phyloP scores from a whole-genome alignment of 176 grass and related monocot species.

The Saccharum spontaneum region DNA sequence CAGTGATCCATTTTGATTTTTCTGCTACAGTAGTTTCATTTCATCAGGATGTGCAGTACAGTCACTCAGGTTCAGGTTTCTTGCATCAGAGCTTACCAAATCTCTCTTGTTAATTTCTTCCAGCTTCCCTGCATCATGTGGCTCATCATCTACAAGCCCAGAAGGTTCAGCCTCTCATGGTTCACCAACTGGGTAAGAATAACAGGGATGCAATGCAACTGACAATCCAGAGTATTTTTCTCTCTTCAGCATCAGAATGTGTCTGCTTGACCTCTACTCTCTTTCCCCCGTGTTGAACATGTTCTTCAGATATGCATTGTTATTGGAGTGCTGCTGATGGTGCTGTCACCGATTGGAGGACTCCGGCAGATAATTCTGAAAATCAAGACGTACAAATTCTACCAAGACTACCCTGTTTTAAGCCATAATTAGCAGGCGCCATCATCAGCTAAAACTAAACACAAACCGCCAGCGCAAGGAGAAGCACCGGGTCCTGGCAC shows the following conservation, averaged over 20 bases:
- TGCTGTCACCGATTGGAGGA: conserved; percentile 77
- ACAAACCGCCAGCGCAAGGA: too few species aligned
- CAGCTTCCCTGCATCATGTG: conserved; percentile 94
- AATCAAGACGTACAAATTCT: conserved; percentile 67
- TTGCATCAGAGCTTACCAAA: neutral
- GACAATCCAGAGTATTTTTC: neutral
- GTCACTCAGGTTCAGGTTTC: neutral
- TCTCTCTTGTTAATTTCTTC: neutral
- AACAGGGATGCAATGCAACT: neutral
- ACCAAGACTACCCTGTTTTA: conserved; percentile 2
- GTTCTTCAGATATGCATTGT: conserved; percentile 77
- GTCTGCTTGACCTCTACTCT: too few species aligned
- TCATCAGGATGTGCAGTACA: neutral
- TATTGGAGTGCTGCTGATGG: conserved; percentile 72
- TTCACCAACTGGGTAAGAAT: conserved; percentile 82
- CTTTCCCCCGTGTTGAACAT: too few species aligned
- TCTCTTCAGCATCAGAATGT: too few species aligned
- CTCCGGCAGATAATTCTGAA: conserved; percentile 76
- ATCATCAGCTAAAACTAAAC: neutral
- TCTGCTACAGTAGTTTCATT: neutral
- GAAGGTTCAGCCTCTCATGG: conserved; percentile 76
- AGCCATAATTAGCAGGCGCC: neutral
- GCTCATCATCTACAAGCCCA: conserved; percentile 86
- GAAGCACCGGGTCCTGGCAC: too few species aligned
- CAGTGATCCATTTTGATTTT: neutral